Percentiles rank a stretch among this genome's conserved stretches.
These are phyloP conservation scores for Coemansia sp. DNA, from an alignment of 192 early-diverging fungal genomes.

Conservation along the genomic window DNA sequence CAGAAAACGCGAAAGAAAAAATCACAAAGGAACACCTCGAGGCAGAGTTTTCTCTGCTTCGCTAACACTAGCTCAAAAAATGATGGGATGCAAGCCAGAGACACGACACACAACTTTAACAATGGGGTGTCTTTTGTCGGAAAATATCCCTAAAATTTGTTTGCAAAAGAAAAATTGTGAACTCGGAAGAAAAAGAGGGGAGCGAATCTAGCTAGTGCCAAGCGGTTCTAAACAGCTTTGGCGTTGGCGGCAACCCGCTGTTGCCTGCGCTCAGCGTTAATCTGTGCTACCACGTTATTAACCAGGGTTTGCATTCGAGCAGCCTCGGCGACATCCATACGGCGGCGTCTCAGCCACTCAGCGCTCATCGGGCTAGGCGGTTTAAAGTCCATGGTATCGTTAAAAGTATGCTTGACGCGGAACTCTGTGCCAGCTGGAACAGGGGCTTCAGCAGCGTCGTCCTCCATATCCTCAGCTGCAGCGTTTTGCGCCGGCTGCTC, in stretches of 20 bases:
- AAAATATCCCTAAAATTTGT: background rate
- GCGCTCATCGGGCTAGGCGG: constrained; percentile 40
- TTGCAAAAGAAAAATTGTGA: constrained; percentile 4
- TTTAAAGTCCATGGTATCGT: constrained; percentile 26
- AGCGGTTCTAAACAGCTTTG: background rate
- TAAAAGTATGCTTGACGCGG: background rate
- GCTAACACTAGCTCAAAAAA: too few species aligned
- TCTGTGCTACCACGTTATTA: constrained; percentile 41
- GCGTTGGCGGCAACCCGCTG: background rate
- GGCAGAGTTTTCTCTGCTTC: too few species aligned
- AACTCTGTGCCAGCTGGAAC: background rate
- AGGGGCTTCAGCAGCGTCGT: background rate
- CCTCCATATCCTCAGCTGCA: background rate
- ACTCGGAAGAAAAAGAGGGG: background rate
- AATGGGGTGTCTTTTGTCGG: background rate
- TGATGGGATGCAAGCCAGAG: too few species aligned
- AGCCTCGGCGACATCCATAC: constrained; percentile 44
- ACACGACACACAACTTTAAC: too few species aligned
- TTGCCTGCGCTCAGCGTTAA: constrained; percentile 48
- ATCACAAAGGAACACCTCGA: background rate
- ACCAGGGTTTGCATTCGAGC: constrained; percentile 50
- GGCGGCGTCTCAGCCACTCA: constrained; percentile 29
- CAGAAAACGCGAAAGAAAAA: background rate
- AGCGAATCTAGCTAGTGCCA: background rate
- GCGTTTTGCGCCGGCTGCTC: background rate